These are phyloP conservation scores for Ophioceras dolichostomum DNA, from an alignment of 2,329 filamentous ascomycete genomes.

Conservation along the genomic window DNA sequence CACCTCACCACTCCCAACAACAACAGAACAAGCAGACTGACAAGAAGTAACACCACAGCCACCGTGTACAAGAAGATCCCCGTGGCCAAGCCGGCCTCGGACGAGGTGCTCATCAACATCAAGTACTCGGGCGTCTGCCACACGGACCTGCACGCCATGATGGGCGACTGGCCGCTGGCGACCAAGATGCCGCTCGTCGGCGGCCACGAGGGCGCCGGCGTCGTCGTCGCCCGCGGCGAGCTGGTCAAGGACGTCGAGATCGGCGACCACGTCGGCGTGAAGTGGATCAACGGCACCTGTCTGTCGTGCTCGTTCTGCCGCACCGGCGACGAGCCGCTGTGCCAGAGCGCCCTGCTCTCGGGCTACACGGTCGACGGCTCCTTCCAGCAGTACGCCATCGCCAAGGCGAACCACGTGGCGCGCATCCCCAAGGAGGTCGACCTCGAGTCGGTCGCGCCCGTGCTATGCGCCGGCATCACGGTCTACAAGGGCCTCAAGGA, in stretches of 20 bases:
- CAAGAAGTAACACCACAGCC: too few relatives aligned
- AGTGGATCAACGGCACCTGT: constrained; percentile 88
- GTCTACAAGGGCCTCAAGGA: constrained; percentile 71
- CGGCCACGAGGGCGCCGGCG: constrained; percentile 68
- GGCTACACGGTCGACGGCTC: constrained; percentile 89
- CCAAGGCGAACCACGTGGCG: constrained; percentile 75
- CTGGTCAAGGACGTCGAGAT: constrained; percentile 68
- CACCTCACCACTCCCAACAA: too few relatives aligned
- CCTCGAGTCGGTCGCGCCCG: constrained; percentile 66
- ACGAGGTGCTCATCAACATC: constrained; percentile 18
- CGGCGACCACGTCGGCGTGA: constrained; percentile 79
- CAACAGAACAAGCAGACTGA: too few relatives aligned
- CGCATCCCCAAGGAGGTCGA: constrained; percentile 66
- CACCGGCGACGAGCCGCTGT: constrained; percentile 71
- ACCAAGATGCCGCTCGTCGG: constrained; percentile 77
- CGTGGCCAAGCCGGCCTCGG: constrained; percentile 47
- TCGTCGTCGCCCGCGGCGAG: constrained; percentile 70
- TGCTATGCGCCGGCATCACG: constrained; percentile 63
- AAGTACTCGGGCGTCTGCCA: constrained; percentile 59
- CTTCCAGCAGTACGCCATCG: constrained; percentile 88
- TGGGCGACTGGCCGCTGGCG: constrained; percentile 79
- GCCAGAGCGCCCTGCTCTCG: constrained; percentile 60
- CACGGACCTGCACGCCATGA: constrained; percentile 68
- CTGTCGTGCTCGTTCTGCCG: constrained; percentile 75
- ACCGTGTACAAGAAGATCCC: constrained; percentile 69